Evolutionary conservation across 2,329 filamentous ascomycete genomes (phyloP).

Genomic region (Colletotrichum lentis): DNA sequence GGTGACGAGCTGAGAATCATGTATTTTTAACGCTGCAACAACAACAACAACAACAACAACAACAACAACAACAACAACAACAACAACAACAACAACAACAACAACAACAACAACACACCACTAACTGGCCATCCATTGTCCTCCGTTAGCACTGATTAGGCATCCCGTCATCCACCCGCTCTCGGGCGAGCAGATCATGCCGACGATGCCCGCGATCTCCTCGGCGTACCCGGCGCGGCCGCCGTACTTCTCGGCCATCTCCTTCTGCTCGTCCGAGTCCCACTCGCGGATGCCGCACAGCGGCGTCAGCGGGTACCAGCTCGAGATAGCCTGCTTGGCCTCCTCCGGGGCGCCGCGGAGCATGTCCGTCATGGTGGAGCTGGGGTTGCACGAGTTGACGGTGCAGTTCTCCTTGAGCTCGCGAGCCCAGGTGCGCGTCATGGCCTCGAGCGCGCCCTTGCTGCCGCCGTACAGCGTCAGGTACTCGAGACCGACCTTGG

Average conservation of each 20-base stretch:
- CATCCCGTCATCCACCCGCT: constrained; percentile 74
- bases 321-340: constrained; percentile 49
- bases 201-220: constrained; percentile 75
- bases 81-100: no score
- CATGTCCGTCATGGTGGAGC: constrained; percentile 47
- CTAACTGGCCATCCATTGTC: constrained; percentile 42
- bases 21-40: background rate
- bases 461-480: constrained; percentile 69
- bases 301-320: constrained; percentile 58
- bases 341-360: constrained; percentile 63
- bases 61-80: no score
- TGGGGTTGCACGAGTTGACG: constrained; percentile 66
- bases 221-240: constrained; percentile 66
- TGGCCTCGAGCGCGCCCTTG: constrained; percentile 68
- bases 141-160: constrained; percentile 74
- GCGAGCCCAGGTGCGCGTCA: constrained; percentile 69
- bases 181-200: constrained; percentile 74
- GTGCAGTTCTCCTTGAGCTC: constrained; percentile 66
- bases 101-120: background rate
- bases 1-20: background rate
- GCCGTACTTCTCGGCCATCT: constrained; percentile 59
- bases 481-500: constrained; percentile 60
- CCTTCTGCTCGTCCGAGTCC: constrained; percentile 44
- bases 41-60: background rate
- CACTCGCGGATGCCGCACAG: constrained; percentile 50